A percentile compares a stretch with the other conserved stretches of the same genome.
Evolutionary conservation across 176 grass and related monocot genomes (phyloP).

Genomic region (Triticum monococcum): DNA sequence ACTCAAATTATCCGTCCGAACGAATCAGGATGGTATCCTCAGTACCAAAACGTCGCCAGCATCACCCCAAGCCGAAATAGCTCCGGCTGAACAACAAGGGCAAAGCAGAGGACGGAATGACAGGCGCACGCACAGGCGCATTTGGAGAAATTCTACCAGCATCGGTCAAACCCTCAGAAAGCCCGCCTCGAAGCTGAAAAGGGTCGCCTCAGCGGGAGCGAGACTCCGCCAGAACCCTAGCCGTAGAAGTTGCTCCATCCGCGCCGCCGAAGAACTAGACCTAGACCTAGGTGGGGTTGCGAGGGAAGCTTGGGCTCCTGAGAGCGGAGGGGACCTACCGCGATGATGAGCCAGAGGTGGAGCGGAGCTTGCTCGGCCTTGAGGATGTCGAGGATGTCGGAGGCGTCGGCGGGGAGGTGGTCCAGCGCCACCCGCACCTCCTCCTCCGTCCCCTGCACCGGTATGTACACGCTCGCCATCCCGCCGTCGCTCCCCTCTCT

Average conservation of each 20-base stretch:
- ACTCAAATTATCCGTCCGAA: not conserved
- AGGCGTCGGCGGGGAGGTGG: constrained; percentile 75
- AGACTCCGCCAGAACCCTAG: not conserved
- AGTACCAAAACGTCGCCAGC: not conserved
- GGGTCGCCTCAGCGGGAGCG: not conserved
- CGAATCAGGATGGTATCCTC: not conserved
- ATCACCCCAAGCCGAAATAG: not conserved
- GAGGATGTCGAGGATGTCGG: constrained; percentile 95
- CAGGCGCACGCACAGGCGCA: too few species aligned
- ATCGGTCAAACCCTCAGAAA: not conserved
- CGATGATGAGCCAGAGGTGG: constrained; percentile 91
- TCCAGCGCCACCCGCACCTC: constrained; percentile 89
- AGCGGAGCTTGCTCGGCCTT: constrained; percentile 97
- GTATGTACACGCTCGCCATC: constrained; percentile 84
- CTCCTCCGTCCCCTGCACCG: constrained; percentile 97
- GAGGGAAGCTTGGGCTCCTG: not conserved
- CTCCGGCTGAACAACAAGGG: not conserved
- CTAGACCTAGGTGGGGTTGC: not conserved
- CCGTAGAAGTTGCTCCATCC: constrained; percentile 1
- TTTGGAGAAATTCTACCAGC: not conserved
- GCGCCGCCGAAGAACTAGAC: not conserved
- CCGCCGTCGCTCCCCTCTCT: constrained; percentile 22
- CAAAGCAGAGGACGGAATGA: not conserved
- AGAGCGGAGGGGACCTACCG: constrained; percentile 33
- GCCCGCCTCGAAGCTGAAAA: not conserved